Percentiles rank a stretch among this genome's conserved stretches.
phyloP scores from a whole-genome alignment of 495 filamentous ascomycete species.

The Letharia lupina region DNA sequence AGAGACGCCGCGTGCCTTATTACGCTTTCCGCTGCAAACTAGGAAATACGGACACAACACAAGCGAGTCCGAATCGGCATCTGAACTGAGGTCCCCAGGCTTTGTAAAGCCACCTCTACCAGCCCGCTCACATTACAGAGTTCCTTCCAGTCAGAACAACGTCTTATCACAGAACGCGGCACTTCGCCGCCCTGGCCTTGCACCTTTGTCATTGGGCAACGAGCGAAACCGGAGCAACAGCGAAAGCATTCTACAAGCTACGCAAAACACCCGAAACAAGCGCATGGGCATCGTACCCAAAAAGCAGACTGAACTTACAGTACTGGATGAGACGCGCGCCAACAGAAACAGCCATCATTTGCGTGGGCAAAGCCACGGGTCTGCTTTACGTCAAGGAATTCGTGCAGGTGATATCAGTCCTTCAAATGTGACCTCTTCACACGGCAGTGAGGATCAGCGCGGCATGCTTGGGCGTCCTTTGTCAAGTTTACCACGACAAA shows the following conservation, averaged over 20 bases:
- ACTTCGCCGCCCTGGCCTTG: slow-evolving; percentile 57
- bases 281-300: slow-evolving; percentile 81
- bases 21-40: slow-evolving; percentile 77
- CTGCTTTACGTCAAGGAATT: slow-evolving; percentile 54
- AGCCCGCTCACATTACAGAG: slow-evolving; percentile 66
- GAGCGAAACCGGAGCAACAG: slow-evolving; percentile 87
- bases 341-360: slow-evolving; percentile 67
- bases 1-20: slow-evolving; percentile 70
- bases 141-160: slow-evolving; percentile 62
- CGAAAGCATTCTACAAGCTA: slow-evolving; percentile 64
- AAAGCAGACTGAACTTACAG: slow-evolving; percentile 64
- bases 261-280: slow-evolving; percentile 50
- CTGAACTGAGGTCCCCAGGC: slow-evolving; percentile 54
- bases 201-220: slow-evolving; percentile 60
- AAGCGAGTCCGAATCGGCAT: slow-evolving; percentile 35
- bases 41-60: slow-evolving; percentile 38
- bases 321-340: slow-evolving; percentile 62
- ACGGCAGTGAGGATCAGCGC: slow-evolving; percentile 43
- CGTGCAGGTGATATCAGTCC: slow-evolving; percentile 42
- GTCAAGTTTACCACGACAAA: slow-evolving; percentile 76
- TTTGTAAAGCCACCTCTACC: slow-evolving; percentile 62
- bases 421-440: slow-evolving; percentile 49
- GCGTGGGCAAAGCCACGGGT: slow-evolving; percentile 73
- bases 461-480: slow-evolving; percentile 62
- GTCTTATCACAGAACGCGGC: slow-evolving; percentile 45